A percentile compares a stretch with the other conserved stretches of the same genome.
Evolutionary conservation across 495 filamentous ascomycete species (phyloP).

Genomic region (Penicillium psychrofluorescens): DNA sequence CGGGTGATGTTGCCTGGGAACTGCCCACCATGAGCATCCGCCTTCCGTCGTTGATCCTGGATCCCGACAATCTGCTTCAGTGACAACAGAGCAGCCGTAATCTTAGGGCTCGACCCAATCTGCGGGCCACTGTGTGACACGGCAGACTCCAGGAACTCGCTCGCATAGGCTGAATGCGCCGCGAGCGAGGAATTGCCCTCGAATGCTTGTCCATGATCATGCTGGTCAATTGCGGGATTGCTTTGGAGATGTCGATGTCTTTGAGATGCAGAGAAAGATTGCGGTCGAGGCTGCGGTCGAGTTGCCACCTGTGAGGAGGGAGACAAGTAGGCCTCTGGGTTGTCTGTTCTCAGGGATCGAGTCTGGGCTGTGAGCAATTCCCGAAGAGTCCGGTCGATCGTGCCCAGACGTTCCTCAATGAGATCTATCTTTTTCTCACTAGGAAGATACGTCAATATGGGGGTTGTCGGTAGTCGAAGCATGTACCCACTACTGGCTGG

Average conservation of each 20-base stretch:
- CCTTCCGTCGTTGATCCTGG: slow-evolving; percentile 30
- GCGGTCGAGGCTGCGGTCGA: neutral
- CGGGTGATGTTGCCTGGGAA: slow-evolving; percentile 32
- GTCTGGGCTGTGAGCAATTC: slow-evolving; percentile 17
- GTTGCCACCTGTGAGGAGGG: slow-evolving; percentile 14
- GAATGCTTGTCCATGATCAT: slow-evolving; percentile 40
- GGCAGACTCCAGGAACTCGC: slow-evolving; percentile 52
- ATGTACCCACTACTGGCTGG: slow-evolving; percentile 49
- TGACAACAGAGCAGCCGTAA: slow-evolving; percentile 48
- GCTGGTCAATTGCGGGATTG: slow-evolving; percentile 26
- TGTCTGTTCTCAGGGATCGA: neutral
- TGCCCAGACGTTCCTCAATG: slow-evolving; percentile 54
- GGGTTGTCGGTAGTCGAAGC: neutral
- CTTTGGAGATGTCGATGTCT: slow-evolving; percentile 9
- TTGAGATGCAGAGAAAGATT: neutral
- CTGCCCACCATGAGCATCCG: slow-evolving; percentile 31
- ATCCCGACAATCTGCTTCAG: slow-evolving; percentile 51
- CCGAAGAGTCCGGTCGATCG: slow-evolving; percentile 48
- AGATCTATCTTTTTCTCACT: slow-evolving; percentile 65
- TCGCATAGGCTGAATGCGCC: slow-evolving; percentile 57
- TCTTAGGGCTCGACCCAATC: slow-evolving; percentile 38
- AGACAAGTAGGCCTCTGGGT: slow-evolving; percentile 1
- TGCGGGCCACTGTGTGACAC: slow-evolving; percentile 46
- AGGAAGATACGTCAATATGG: neutral
- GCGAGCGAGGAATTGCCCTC: slow-evolving; percentile 55